Base-by-base conservation (phyloP, 495 filamentous ascomycete genomes). In the Neurospora sp. region DNA sequence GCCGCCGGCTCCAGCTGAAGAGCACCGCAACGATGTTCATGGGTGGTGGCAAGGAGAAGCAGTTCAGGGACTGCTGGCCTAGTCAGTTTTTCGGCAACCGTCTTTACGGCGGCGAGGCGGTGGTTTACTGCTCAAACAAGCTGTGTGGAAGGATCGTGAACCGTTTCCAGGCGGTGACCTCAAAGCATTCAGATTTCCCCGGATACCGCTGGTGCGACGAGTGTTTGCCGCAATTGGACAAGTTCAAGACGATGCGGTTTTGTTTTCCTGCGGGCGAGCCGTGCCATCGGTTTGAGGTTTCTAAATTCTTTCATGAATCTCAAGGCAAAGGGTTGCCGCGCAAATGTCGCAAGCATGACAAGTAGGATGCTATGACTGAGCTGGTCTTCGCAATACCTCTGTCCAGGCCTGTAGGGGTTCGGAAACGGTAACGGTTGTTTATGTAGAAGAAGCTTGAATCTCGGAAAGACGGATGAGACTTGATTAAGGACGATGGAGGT, bases 1-100 rank as follows among this genome's bases (percentile, higher is more conserved):
- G 85, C 72, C 71, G 73, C 11, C 77, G 80, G 48, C 78, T 86
- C 1, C 78, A 74, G 53, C 77, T 85, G 4, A 77, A 79, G 69
- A 80, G 74, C 70, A 79, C 65, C 48, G n/a, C 9, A 10, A 11
- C 18, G 7, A 82, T 77, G 78, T 69, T 79, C 68, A 71, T 69
- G 20, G 70, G 70, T 0, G 78, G 74, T 31, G 73, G 39, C 14
- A 75, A 71, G 48, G n/a, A 27, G 10, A 27, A 14, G 20, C 48
- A 73, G 39, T 81, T 81, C 71, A 27, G 78, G 4, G 69, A 78
- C 70, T 12, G 12, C 8, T 82, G 78, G 80, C 75, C 72, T 38
- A 65, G 11, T 9, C 5, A 71, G 77, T 8, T 70, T 0, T 16
- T 31, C 2, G 27, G 27, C 27, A 27, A 27, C 27, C 27, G 27